Evolutionary conservation across 352 stramenopile species (phyloP), one percentile per base, ranked within the genome.

Genomic region (Phytophthora agathidicida): DNA sequence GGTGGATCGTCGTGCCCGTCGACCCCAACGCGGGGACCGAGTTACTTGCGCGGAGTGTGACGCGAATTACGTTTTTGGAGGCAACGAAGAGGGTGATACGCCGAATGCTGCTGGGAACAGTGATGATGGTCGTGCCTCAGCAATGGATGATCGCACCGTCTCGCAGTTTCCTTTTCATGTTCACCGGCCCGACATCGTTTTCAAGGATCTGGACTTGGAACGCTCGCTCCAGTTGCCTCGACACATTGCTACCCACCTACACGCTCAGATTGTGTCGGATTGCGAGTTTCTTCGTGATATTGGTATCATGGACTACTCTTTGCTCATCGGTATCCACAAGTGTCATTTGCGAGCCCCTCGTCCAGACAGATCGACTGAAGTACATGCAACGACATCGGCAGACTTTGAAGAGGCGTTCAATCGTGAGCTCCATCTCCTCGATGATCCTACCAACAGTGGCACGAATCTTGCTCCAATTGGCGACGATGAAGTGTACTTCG

Each of bases 251-350:
- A 33, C 52, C 42, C 60, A 64, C 20, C 49, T 92, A 11, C 68
- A 85, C 35, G 63, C 68, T 28, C 83, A 92, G 37, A 41, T 92
- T 1, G 54, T 70, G 22, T 59, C 55, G 5, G 83, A 92, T 49
- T 71, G 62, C n/a, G 79, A 85, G 36, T 92, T 92, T 49, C 65
- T 92, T 32, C 75, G 77, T 16, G 62, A 74, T 22, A 68, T 89
- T 60, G 83, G 83, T 7, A 91, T 91, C 42, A 92, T 92, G 83
- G 83, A 92, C 60, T 92, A 92, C 48, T 90, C 80, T 13, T 42
- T 92, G 39, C 73, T 92, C 3, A 70, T 92, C 9, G 83, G 83
- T 7, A 56, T 91, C 13, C 83, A 92, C 67, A 86, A 77, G 47
- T 90, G 80, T 46, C 73, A 74, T 35, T 65, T 79, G 8, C 68